These are phyloP conservation scores for Backusella luteola DNA, from an alignment of 192 early-diverging fungal species.

Conservation along the genomic window DNA sequence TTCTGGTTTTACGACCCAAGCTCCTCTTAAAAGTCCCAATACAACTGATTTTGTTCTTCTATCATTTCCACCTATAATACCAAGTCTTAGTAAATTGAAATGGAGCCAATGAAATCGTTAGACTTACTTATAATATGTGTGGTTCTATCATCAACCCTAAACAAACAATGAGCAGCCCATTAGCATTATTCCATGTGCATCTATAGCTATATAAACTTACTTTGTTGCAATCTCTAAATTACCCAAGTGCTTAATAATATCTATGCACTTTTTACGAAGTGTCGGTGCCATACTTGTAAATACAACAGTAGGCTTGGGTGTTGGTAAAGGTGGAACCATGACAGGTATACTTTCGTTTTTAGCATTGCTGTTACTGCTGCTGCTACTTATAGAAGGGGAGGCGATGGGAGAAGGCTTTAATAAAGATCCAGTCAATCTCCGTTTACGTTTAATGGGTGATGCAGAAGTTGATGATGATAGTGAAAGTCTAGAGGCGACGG, in stretches of 20 bases:
- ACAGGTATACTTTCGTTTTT: neutral
- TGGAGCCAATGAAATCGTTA: neutral
- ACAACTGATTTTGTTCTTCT: constrained; percentile 13
- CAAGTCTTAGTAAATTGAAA: neutral
- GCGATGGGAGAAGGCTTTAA: neutral
- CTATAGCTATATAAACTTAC: neutral
- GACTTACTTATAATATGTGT: constrained; percentile 29
- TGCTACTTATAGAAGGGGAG: neutral
- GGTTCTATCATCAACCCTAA: constrained; percentile 23
- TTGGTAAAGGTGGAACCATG: neutral
- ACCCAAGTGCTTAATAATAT: neutral
- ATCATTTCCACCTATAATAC: constrained; percentile 6
- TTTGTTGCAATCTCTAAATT: neutral
- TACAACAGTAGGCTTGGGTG: constrained; percentile 2
- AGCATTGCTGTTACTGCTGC: neutral
- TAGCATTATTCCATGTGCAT: too few species aligned
- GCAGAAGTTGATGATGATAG: neutral
- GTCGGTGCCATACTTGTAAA: constrained; percentile 3
- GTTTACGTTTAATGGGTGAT: constrained; percentile 17
- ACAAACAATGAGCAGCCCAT: neutral
- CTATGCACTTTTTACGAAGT: neutral
- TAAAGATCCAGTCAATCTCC: constrained; percentile 2
- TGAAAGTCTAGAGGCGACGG: neutral
- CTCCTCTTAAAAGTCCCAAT: neutral
- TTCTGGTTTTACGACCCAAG: neutral